These are phyloP conservation scores for Colletotrichum sp. DNA, from an alignment of 2,329 filamentous ascomycete genomes.

Conservation along the genomic window DNA sequence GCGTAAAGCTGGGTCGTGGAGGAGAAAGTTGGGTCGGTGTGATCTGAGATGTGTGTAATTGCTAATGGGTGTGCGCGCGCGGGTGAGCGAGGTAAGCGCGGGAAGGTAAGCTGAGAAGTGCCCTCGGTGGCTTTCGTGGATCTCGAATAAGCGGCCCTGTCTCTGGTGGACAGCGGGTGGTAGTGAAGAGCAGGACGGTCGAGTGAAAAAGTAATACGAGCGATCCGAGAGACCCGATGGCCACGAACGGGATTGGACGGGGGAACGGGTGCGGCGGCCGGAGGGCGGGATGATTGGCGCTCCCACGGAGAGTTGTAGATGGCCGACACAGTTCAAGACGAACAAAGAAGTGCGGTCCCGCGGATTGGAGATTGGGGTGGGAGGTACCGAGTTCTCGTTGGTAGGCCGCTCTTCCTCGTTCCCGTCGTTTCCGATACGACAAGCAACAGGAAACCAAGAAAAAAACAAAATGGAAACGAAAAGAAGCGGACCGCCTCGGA, in stretches of 20 bases:
- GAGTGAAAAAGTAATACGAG: conserved; percentile 8
- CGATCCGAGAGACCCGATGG: conserved; percentile 9
- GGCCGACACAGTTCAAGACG: not conserved
- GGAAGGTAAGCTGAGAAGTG: conserved; percentile 3
- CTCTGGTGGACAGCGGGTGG: not conserved
- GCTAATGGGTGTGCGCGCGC: not conserved
- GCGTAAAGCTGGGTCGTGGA: not conserved
- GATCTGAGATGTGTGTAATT: not conserved
- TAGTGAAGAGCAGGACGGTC: not conserved
- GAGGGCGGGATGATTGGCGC: not conserved
- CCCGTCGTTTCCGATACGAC: conserved; percentile 8
- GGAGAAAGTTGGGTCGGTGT: not conserved
- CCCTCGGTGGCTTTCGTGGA: not conserved
- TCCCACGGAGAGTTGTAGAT: not conserved
- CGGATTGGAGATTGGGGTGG: not conserved
- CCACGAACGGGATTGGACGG: not conserved
- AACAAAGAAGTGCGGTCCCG: not conserved
- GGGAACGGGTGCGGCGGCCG: not conserved
- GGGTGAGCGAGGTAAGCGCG: not conserved
- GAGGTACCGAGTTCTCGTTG: not conserved
- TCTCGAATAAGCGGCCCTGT: not conserved
- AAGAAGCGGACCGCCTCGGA: not conserved
- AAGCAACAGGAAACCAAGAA: not conserved
- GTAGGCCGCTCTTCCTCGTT: not conserved
- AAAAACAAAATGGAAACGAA: not conserved